Evolutionary conservation across 2,329 filamentous ascomycete species (phyloP), one percentile per base, ranked within the genome.

Genomic region (Colletotrichum echinochloae): DNA sequence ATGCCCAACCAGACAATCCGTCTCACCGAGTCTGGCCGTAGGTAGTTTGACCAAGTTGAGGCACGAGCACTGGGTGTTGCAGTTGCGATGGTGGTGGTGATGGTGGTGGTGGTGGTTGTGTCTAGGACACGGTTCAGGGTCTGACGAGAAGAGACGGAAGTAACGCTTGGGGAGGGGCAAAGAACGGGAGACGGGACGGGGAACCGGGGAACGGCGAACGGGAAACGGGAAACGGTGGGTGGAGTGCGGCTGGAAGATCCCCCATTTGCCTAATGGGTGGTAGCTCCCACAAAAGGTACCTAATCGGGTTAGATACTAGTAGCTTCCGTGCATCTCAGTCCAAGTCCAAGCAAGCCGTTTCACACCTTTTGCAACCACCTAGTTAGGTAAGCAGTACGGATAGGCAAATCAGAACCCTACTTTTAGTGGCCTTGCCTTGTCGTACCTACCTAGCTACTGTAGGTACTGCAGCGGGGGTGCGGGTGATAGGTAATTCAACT

Each of bases 1-100:
- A 39, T 65, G 30, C 60, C 61, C 61, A 69, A 69, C 59, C 54
- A 54, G 54, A 44, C 26, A 48, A 59, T 52, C 7, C 33, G 63
- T n/a, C 52, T 57, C 65, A 30, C 60, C 65, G 65, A 67, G 60
- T 30, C 30, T 6, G 8, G 20, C 4, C 41, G 37, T 65, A 68
- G 59, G 65, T 67, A 63, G 33, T 23, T 20, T 28, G 16, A 11
- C 12, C 20, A 35, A 60, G 57, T 41, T 37, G 30, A 48, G 28
- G 18, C n/a, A 20, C 3, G n/a, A 20, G 18, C 39, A 20, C 16
- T 23, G 35, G 44, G 54, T 51, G 63, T 23, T 35, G 44, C 12
- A n/a, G 20, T n/a, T 46, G 20, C 16, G 44, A 46, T 46, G 44
- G 20, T 46, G 41, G 20, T 5, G 20, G 8, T 11, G 30, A 33